Conservation (phyloP, 495 filamentous ascomycete species). For the Lepraria neglecta region DNA sequence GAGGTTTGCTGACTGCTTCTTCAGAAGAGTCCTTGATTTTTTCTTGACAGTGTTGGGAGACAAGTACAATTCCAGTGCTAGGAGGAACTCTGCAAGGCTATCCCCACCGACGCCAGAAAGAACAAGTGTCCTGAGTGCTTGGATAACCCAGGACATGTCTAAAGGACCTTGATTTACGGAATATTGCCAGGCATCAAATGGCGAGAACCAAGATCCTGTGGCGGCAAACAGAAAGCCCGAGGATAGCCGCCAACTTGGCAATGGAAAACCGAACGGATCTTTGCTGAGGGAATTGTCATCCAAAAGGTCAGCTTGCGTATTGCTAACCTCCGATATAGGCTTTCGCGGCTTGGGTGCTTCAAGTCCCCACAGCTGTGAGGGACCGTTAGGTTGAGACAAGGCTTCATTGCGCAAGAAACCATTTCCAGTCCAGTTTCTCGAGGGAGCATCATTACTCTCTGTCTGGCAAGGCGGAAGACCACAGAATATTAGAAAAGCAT, state of each 20-base stretch:
- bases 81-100: conserved; percentile 59
- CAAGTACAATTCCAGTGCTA: conserved; percentile 62
- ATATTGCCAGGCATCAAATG: conserved; percentile 35
- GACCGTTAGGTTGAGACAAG: conserved; percentile 28
- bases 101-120: conserved; percentile 38
- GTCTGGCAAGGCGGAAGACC: conserved; percentile 51
- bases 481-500: conserved; percentile 66
- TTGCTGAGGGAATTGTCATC: neutral
- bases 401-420: conserved; percentile 44
- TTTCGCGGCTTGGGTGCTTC: neutral
- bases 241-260: conserved; percentile 21
- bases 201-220: conserved; percentile 39
- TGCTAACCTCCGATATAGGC: neutral
- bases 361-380: conserved; percentile 30
- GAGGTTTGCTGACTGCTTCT: conserved; percentile 56
- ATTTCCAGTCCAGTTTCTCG: conserved; percentile 38
- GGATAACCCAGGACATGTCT: conserved; percentile 44
- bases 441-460: conserved; percentile 12
- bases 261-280: conserved; percentile 17
- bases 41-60: conserved; percentile 55
- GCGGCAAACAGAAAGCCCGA: conserved; percentile 39
- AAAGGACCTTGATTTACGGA: conserved; percentile 27
- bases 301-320: neutral
- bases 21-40: conserved; percentile 65
- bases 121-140: conserved; percentile 52